Base-by-base conservation (phyloP, 1,284 basidiomycete genomes). In the Pterula multifida region DNA sequence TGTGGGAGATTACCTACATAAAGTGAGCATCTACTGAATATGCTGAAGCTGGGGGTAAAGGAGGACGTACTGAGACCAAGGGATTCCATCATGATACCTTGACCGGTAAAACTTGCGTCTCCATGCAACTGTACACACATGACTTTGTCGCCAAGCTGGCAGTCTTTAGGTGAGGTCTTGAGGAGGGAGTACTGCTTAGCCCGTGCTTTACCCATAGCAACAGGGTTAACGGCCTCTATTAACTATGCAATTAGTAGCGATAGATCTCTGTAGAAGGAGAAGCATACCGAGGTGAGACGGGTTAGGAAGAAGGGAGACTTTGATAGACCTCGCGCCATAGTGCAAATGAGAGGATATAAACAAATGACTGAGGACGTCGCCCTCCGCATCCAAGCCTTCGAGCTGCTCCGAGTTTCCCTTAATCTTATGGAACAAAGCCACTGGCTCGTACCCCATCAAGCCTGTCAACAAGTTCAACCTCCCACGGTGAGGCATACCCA, bases 51-150 rank as follows among this genome's bases (percentile, higher is more conserved):
- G 28, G 6, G 28, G 6, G 28, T 32, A 6, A 32, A 32, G 28
- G 28, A 32, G 15, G 15, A 69, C 78, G 45, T 55, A 84, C 86
- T 90, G 50, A 94, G 66, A 2, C 90, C 87, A 23, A 94, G 69
- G 15, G 78, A 75, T 63, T 94, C 91, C 76, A 90, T 90, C n/a
- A 93, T 78, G 3, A 94, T 75, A 2, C 91, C 91, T 64, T 94
- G 91, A 0, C 90, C 91, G 0, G 83, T 78, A 60, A 94, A 93
- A 49, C 86, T 90, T 1, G 88, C 90, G 62, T 94, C 91, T 0
- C 91, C 91, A 56, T 94, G 91, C 28, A 95, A 65, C 59, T 92
- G 89, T 0, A 94, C 82, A 56, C 85, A 90, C 75, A 94, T 83
- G 2, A 85, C 90, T 56, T 74, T 81, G 60, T 92, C 88, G 1